Evolutionary conservation across 305 asterid species (phyloP), one percentile per base, ranked within the genome.

Genomic region (Nicotiana rustica): DNA sequence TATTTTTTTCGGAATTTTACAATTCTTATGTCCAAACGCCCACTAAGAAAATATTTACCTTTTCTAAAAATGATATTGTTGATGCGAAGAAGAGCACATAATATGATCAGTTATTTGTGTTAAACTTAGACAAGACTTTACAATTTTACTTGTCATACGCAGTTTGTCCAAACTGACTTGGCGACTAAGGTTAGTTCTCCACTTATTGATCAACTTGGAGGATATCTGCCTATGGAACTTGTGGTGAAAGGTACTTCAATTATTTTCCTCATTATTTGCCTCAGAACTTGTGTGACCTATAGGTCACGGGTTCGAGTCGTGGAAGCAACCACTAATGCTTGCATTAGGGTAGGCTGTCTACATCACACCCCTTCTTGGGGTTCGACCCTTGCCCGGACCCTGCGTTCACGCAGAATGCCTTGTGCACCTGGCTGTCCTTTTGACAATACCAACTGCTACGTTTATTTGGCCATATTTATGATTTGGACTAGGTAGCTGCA

Each of bases 131-230:
- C 52, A 33, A 1, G 44, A 15, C 13, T 41, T 33, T 18, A 17
- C 62, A 36, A 18, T 83, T 41, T 68, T 55, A 44, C 52, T 78
- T 83, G 66, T 76, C 38, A 64, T 85, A 69, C 80, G 88, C 93
- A 96, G 99, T 96, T 90, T 89, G 95, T 96, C 85, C 89, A 87
- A 85, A 96, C 98, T 57, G 98, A 92, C 49, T 56, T 96, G 94
- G 90, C 92, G 17, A 29, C 82, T 77, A 85, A 81, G 90, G 68
- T 92, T 87, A 86, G 81, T 86, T 84, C 89, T 59, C 87, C 85
- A 73, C 77, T 85, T 76, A 82, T 96, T 81, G 85, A 79, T 41
- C 47, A 18, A 66, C 15, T 81, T 1, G 99, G 98, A 62, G 99
- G 98, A 52, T 93, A 86, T 85, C 0, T 96, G 86, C 92, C 97